phyloP scores from a whole-genome alignment of 129 eudicot species.

The Glebionis coronaria region DNA sequence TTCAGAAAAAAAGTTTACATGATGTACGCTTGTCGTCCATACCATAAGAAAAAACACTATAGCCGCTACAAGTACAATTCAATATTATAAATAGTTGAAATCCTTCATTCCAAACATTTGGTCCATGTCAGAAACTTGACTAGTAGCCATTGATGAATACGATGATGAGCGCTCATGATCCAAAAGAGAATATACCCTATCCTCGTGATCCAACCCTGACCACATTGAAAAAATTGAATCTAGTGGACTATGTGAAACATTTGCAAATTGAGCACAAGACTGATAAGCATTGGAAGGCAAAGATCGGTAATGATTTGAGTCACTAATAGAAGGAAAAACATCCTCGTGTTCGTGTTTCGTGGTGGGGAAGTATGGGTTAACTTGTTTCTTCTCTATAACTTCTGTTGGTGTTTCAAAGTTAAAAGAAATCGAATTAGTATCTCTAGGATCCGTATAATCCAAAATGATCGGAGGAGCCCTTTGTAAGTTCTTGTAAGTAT shows the following conservation, averaged over 20 bases:
- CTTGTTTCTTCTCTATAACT: not conserved
- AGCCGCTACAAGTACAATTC: not conserved
- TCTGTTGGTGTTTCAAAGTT: constrained; percentile 18
- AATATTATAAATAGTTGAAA: not conserved
- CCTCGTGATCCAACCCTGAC: not conserved
- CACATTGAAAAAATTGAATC: not conserved
- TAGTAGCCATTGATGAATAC: not conserved
- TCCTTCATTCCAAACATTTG: constrained; percentile 1
- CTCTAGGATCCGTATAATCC: constrained; percentile 9
- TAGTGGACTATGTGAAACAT: not conserved
- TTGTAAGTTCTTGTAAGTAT: constrained; percentile 29
- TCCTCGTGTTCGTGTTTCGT: not conserved
- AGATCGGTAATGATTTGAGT: too few relatives aligned
- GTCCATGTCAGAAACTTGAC: not conserved
- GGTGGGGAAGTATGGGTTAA: not conserved
- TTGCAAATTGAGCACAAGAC: not conserved
- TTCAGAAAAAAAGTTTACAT: constrained; percentile 4
- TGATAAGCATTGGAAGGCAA: not conserved
- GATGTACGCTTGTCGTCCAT: not conserved
- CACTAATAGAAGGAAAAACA: not conserved
- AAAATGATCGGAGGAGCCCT: constrained; percentile 28
- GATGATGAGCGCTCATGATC: not conserved
- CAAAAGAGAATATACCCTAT: not conserved
- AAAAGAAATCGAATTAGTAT: constrained; percentile 24
- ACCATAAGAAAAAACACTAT: not conserved